phyloP scores from a whole-genome alignment of 768 basidiomycete species.

The Russula vinacea region DNA sequence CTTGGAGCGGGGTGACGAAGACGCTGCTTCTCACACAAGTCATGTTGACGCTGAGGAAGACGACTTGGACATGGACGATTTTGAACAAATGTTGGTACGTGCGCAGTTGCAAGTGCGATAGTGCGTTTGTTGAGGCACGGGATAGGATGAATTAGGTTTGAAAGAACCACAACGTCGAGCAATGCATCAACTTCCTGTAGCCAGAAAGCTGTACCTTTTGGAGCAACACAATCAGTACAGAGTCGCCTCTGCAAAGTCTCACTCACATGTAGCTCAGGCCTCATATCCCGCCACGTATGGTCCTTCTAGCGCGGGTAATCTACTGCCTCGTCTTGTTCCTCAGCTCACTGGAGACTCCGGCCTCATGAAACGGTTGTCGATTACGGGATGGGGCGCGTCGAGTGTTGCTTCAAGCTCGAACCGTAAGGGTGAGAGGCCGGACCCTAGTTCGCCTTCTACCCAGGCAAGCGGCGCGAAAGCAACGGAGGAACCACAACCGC shows the following conservation, averaged over 20 bases:
- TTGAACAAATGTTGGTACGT: slow-evolving; percentile 70
- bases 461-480: slow-evolving; percentile 19
- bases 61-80: slow-evolving; percentile 46
- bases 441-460: slow-evolving; percentile 17
- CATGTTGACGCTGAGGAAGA: slow-evolving; percentile 35
- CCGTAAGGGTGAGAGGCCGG: slow-evolving; percentile 43
- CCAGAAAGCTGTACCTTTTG: slow-evolving; percentile 66
- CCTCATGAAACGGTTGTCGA: slow-evolving; percentile 64
- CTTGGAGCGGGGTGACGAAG: slow-evolving; percentile 41
- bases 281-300: slow-evolving; percentile 54
- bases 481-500: slow-evolving; percentile 31
- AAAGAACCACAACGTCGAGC: slow-evolving; percentile 64
- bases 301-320: slow-evolving; percentile 52
- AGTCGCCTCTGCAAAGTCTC: slow-evolving; percentile 35
- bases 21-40: slow-evolving; percentile 33
- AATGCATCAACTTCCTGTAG: slow-evolving; percentile 58
- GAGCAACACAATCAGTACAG: slow-evolving; percentile 51
- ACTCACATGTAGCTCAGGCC: slow-evolving; percentile 35
- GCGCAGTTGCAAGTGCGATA: neutral
- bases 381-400: slow-evolving; percentile 54
- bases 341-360: slow-evolving; percentile 73
- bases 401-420: slow-evolving; percentile 37
- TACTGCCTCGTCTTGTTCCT: slow-evolving; percentile 67
- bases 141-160: slow-evolving; percentile 69
- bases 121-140: slow-evolving; percentile 19